Conservation (phyloP, 2,329 filamentous ascomycete genomes). For the Teratosphaeria nubilosa region DNA sequence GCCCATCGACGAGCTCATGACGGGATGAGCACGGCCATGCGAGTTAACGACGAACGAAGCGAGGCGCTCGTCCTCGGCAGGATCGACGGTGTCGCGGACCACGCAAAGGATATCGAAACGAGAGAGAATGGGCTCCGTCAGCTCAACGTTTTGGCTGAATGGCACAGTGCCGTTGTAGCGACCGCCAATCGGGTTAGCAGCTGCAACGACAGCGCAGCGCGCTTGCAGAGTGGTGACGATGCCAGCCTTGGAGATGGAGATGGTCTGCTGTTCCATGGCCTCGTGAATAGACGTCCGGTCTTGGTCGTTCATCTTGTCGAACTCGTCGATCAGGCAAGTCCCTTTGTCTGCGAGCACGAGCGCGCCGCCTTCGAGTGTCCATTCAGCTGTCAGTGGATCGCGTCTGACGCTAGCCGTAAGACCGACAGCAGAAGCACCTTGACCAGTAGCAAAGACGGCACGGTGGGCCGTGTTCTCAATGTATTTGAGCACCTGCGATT, state of each 20-base stretch:
- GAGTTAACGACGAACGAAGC: slow-evolving; percentile 92
- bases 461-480: slow-evolving; percentile 95
- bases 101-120: slow-evolving; percentile 97
- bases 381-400: slow-evolving; percentile 90
- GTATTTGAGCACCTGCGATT: slow-evolving; percentile 95
- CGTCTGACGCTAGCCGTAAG: slow-evolving; percentile 91
- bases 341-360: slow-evolving; percentile 90
- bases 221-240: slow-evolving; percentile 96
- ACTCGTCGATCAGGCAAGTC: slow-evolving; percentile 94
- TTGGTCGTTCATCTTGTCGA: slow-evolving; percentile 99
- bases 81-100: slow-evolving; percentile 89
- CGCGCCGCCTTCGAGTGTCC: slow-evolving; percentile 93
- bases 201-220: slow-evolving; percentile 89
- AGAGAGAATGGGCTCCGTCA: slow-evolving; percentile 93
- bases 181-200: slow-evolving; percentile 90
- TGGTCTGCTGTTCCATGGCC: slow-evolving; percentile 99
- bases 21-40: slow-evolving; percentile 79
- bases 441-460: slow-evolving; percentile 93
- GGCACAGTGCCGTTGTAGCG: slow-evolving; percentile 95
- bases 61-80: slow-evolving; percentile 80
- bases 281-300: slow-evolving; percentile 97
- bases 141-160: slow-evolving; percentile 90
- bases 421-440: slow-evolving; percentile 95
- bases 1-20: slow-evolving; percentile 28
- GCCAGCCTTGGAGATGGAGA: slow-evolving; percentile 96